These are phyloP conservation scores for Styphnolobium japonicum DNA, from an alignment of 306 rosid genomes.

Conservation along the genomic window DNA sequence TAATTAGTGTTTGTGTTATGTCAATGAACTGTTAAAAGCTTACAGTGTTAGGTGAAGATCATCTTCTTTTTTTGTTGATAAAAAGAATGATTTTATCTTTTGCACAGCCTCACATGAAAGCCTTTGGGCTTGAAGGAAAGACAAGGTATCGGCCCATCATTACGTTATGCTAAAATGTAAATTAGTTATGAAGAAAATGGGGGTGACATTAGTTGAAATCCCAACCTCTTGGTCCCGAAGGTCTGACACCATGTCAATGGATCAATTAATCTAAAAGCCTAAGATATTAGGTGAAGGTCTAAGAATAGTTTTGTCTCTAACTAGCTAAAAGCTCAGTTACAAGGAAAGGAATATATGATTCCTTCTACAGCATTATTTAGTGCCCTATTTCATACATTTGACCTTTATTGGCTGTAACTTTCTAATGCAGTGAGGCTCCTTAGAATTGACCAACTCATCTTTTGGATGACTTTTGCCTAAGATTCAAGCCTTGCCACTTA, in stretches of 20 bases:
- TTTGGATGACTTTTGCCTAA: background rate
- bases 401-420: background rate
- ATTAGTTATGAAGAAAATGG: background rate
- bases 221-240: background rate
- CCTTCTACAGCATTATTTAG: background rate
- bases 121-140: background rate
- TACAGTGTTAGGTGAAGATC: background rate
- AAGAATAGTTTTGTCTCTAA: background rate
- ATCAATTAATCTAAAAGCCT: background rate
- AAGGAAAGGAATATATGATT: conserved; percentile 12
- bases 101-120: background rate
- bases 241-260: background rate
- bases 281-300: background rate
- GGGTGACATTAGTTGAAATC: background rate
- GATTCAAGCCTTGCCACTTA: background rate
- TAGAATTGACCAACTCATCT: background rate
- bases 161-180: background rate
- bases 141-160: background rate
- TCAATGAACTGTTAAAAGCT: background rate
- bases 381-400: background rate
- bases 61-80: background rate
- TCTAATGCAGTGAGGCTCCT: background rate
- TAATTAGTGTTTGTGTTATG: background rate
- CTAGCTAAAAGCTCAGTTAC: background rate
- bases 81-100: background rate